phyloP scores from a whole-genome alignment of 805 yeast genomes.

The Candida quercuum region DNA sequence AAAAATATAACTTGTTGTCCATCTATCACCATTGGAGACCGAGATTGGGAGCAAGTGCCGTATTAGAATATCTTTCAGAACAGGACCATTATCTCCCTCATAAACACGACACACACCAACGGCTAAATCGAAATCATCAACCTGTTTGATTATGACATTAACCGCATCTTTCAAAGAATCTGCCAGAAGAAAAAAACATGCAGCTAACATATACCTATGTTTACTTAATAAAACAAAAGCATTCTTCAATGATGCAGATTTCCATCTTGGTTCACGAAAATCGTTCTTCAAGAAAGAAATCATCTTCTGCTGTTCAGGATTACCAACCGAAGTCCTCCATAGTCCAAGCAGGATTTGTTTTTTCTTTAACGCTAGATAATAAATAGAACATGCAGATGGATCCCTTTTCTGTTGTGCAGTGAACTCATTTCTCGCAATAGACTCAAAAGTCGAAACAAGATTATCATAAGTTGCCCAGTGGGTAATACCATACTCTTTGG shows the following conservation, averaged over 20 bases:
- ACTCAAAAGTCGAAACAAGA: constrained; percentile 52
- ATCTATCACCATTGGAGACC: constrained; percentile 59
- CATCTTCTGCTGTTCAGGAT: constrained; percentile 81
- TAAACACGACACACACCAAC: constrained; percentile 76
- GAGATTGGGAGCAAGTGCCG: constrained; percentile 51
- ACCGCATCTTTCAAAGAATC: constrained; percentile 73
- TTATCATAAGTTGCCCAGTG: constrained; percentile 59
- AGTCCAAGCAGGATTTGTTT: constrained; percentile 72
- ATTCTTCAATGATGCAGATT: constrained; percentile 83
- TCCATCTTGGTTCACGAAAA: constrained; percentile 73
- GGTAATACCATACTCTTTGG: constrained; percentile 56
- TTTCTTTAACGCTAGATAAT: constrained; percentile 72
- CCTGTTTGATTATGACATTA: constrained; percentile 61
- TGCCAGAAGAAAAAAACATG: constrained; percentile 79
- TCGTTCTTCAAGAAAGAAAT: constrained; percentile 71
- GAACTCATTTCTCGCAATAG: constrained; percentile 69
- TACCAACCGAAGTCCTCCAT: constrained; percentile 75
- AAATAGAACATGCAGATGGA: constrained; percentile 70
- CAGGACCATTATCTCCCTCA: constrained; percentile 56
- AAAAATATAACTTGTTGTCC: constrained; percentile 78
- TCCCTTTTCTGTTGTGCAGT: constrained; percentile 49
- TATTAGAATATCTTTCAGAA: constrained; percentile 43
- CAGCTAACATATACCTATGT: constrained; percentile 84
- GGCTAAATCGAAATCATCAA: constrained; percentile 69
- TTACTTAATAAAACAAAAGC: constrained; percentile 88